Evolutionary conservation across 768 basidiomycete species (phyloP).

Genomic region (Zangia roseola): DNA sequence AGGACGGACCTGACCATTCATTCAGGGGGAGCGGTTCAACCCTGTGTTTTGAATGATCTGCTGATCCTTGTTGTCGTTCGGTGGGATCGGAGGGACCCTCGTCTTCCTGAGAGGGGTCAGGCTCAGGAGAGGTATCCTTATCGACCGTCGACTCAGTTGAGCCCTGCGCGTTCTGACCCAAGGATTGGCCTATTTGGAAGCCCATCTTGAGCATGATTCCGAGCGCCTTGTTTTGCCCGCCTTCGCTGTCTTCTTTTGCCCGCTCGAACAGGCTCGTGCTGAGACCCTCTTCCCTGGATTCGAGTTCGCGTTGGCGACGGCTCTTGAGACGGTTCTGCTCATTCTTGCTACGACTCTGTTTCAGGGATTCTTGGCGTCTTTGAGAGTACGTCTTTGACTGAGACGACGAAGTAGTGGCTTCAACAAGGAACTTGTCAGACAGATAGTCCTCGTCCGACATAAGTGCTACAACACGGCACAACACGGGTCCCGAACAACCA

Average conservation of each 20-base stretch:
- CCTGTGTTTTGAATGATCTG: slow-evolving; percentile 38
- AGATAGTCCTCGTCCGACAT: slow-evolving; percentile 84
- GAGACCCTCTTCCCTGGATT: slow-evolving; percentile 75
- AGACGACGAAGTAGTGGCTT: slow-evolving; percentile 33
- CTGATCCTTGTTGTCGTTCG: background rate
- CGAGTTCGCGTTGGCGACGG: slow-evolving; percentile 63
- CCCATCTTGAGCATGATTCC: slow-evolving; percentile 96
- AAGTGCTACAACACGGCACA: slow-evolving; percentile 6
- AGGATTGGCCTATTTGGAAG: slow-evolving; percentile 79
- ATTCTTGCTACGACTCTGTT: slow-evolving; percentile 59
- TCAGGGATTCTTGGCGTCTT: slow-evolving; percentile 63
- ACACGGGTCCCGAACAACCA: slow-evolving; percentile 21
- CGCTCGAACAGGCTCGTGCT: slow-evolving; percentile 78
- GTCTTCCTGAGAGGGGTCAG: background rate
- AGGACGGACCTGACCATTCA: slow-evolving; percentile 75
- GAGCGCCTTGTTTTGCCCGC: slow-evolving; percentile 67
- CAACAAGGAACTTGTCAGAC: slow-evolving; percentile 78
- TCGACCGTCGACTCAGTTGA: slow-evolving; percentile 6
- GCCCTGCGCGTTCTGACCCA: slow-evolving; percentile 45
- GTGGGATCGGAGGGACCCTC: slow-evolving; percentile 1
- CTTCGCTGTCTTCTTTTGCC: slow-evolving; percentile 57
- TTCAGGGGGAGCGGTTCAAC: slow-evolving; percentile 70
- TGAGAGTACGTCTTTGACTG: slow-evolving; percentile 66
- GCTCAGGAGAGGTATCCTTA: background rate
- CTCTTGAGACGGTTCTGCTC: slow-evolving; percentile 65